Evolutionary conservation across 2,329 filamentous ascomycete genomes (phyloP), one percentile per base, ranked within the genome.

Genomic region (Penicillium glabrum): DNA sequence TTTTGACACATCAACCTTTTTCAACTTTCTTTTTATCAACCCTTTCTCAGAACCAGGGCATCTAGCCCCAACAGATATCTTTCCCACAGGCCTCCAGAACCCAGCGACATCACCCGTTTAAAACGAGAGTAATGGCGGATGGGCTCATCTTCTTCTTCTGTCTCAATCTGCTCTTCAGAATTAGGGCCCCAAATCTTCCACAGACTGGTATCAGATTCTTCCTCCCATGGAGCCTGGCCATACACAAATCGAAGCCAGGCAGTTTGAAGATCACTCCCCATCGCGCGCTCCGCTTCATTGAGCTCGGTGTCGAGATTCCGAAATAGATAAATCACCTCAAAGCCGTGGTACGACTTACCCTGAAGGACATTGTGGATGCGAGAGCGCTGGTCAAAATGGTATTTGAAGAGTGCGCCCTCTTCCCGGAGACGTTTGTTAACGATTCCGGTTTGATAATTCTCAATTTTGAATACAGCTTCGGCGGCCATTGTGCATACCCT

Each of bases 161-260:
- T 61, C 21, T 61, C 52, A 24, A 54, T 19, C 14, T 21, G 39
- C 19, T 56, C 33, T 2, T 41, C 16, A 3, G 41, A 58, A 37
- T 58, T 35, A 3, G 55, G 55, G 13, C 58, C 58, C 55, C 58
- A 60, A 14, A 60, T 27, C 31, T 58, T 56, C 58, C 58, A 60
- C 10, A 51, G 7, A 3, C 26, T 46, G 29, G 33, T 13, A 5
- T 49, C 49, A 11, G 19, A 33, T 9, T 49, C 58, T 23, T 46
- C 55, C 37, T 48, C 11, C 58, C 58, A 60, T 14, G 55, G 55
- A 10, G 26, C 46, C n/a, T 53, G 41, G 2, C 55, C 58, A 33
- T 55, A 37, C 10, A 44, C 33, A 49, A 60, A 60, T n/a, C 21
- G 21, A 26, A 60, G 52, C 58, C 55, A 60, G 5, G 55, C 52